Conservation (phyloP, 495 filamentous ascomycete species). For the Filosporella fistucella region DNA sequence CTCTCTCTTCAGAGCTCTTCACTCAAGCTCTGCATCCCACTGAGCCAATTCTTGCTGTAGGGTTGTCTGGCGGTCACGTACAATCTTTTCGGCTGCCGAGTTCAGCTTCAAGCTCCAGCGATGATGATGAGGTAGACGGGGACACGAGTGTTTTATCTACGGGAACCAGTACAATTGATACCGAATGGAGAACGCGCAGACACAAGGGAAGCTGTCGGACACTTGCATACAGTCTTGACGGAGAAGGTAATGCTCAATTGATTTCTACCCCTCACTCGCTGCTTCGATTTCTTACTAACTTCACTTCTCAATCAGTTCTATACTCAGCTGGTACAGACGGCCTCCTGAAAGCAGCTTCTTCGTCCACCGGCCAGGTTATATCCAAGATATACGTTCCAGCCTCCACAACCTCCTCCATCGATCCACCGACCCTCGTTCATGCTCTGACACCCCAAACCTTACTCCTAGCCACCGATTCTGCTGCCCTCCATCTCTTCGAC, state of each 20-base stretch:
- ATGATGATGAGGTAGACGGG: conserved; percentile 42
- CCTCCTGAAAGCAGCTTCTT: conserved; percentile 79
- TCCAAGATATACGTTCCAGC: conserved; percentile 67
- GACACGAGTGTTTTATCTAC: conserved; percentile 43
- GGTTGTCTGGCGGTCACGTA: conserved; percentile 81
- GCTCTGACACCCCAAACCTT: conserved; percentile 82
- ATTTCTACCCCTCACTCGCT: not conserved
- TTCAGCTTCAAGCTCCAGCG: conserved; percentile 22
- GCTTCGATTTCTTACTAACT: no score
- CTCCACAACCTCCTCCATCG: conserved; percentile 36
- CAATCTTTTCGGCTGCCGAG: conserved; percentile 74
- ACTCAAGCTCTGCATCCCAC: conserved; percentile 80
- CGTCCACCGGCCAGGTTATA: conserved; percentile 72
- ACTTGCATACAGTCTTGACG: conserved; percentile 69
- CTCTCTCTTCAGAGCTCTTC: conserved; percentile 84
- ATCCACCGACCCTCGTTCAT: conserved; percentile 74
- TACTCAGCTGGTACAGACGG: conserved; percentile 91
- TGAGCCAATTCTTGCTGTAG: conserved; percentile 78
- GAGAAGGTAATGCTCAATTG: conserved; percentile 24
- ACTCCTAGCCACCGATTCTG: conserved; percentile 85
- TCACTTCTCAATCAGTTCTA: conserved; percentile 41
- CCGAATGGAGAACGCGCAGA: conserved; percentile 77
- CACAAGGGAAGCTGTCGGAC: conserved; percentile 90
- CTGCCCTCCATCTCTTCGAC: conserved; percentile 85
- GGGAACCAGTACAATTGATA: conserved; percentile 74